Conservation (phyloP, 192 early-diverging fungal species). For the Spinellus fusiger region DNA sequence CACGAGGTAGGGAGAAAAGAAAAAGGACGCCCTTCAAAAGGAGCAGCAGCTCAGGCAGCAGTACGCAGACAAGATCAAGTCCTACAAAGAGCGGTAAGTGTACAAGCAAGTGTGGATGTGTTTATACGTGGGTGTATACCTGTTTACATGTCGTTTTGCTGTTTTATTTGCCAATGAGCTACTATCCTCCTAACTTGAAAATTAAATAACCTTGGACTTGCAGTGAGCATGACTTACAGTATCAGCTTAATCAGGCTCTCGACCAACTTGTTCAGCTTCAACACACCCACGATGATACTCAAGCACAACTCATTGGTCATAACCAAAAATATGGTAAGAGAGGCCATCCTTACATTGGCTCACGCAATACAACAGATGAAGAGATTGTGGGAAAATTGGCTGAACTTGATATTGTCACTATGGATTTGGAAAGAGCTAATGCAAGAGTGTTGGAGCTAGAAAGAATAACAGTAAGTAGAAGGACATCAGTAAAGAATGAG, state of each 20-base stretch:
- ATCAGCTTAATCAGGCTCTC: slow-evolving; percentile 74
- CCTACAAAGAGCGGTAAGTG: slow-evolving; percentile 71
- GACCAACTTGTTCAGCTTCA: slow-evolving; percentile 64
- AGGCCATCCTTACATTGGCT: background rate
- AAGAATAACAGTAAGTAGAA: slow-evolving; percentile 53
- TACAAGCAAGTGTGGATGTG: background rate
- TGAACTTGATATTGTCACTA: slow-evolving; percentile 82
- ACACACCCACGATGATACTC: slow-evolving; percentile 64
- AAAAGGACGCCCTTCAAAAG: slow-evolving; percentile 59
- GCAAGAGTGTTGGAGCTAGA: slow-evolving; percentile 60
- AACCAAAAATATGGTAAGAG: slow-evolving; percentile 51
- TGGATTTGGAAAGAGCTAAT: slow-evolving; percentile 80
- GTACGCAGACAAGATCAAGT: slow-evolving; percentile 72
- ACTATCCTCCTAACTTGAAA: too few species aligned
- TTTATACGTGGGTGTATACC: too few species aligned
- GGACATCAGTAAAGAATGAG: background rate
- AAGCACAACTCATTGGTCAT: slow-evolving; percentile 59
- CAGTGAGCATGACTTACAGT: slow-evolving; percentile 76
- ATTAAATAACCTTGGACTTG: background rate
- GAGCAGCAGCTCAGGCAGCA: slow-evolving; percentile 68
- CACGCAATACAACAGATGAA: slow-evolving; percentile 42
- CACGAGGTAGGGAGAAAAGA: slow-evolving; percentile 60
- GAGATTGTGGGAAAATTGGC: slow-evolving; percentile 75
- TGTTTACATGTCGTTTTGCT: too few species aligned
- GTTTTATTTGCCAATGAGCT: too few species aligned